phyloP scores from a whole-genome alignment of 2,329 filamentous ascomycete species.

The Colletotrichum graminicola region DNA sequence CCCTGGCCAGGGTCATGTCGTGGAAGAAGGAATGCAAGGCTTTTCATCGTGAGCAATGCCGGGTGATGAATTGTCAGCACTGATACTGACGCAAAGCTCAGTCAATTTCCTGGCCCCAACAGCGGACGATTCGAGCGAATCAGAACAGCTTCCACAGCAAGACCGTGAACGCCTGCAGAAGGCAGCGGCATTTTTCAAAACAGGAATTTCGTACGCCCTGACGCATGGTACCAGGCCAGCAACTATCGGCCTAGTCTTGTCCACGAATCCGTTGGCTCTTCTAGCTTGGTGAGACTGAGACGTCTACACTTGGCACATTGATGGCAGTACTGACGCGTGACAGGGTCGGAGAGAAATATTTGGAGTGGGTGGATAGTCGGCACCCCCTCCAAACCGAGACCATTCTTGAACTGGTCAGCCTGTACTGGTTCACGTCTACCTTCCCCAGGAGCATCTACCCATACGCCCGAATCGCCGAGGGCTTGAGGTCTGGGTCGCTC shows the following conservation, averaged over 20 bases:
- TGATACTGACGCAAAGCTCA: not conserved
- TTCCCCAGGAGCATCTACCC: slow-evolving; percentile 62
- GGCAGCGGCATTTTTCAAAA: slow-evolving; percentile 53
- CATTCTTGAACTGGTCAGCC: slow-evolving; percentile 62
- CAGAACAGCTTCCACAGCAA: slow-evolving; percentile 7
- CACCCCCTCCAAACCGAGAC: slow-evolving; percentile 53
- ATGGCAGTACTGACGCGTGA: fast-evolving
- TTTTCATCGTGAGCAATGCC: slow-evolving; percentile 44
- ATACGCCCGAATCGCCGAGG: slow-evolving; percentile 52
- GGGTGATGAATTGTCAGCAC: fast-evolving
- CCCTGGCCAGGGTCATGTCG: slow-evolving; percentile 57
- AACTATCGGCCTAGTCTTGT: slow-evolving; percentile 68
- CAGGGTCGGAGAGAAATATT: slow-evolving; percentile 68
- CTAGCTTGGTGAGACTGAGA: slow-evolving; percentile 60
- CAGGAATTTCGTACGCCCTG: slow-evolving; percentile 62
- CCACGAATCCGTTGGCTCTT: slow-evolving; percentile 66
- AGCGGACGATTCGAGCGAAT: not conserved
- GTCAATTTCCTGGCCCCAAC: slow-evolving; percentile 25
- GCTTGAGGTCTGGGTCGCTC: not conserved
- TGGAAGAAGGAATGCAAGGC: slow-evolving; percentile 62
- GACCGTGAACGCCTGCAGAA: slow-evolving; percentile 48
- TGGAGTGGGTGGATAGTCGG: slow-evolving; percentile 63
- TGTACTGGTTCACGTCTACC: slow-evolving; percentile 69
- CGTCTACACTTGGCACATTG: not conserved
- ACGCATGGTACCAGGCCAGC: slow-evolving; percentile 67